These are phyloP conservation scores for Pseudocercospora fuligena DNA, from an alignment of 2,329 filamentous ascomycete species.

Conservation along the genomic window DNA sequence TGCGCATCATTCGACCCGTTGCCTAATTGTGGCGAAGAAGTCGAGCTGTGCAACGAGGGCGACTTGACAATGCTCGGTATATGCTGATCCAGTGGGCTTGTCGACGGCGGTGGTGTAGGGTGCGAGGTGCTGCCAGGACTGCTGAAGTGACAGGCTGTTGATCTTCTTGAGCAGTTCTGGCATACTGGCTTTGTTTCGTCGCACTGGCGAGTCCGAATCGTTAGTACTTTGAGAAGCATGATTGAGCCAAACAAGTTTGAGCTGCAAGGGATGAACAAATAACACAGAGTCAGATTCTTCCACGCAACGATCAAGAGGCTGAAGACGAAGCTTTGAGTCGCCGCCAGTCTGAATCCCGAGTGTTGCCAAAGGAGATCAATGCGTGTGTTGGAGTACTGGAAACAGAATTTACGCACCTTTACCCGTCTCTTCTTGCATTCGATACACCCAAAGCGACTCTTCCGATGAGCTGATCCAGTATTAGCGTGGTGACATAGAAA, in stretches of 20 bases:
- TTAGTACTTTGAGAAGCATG: conserved; percentile 14
- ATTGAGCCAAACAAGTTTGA: not conserved
- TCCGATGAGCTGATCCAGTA: conserved; percentile 23
- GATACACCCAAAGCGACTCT: conserved; percentile 25
- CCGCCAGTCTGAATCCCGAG: too few relatives aligned
- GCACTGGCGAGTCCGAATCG: conserved; percentile 23
- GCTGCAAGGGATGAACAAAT: not conserved
- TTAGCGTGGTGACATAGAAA: not conserved
- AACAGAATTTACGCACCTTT: conserved; percentile 19
- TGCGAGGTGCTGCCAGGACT: not conserved
- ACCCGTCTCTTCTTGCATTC: conserved; percentile 28
- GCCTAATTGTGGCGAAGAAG: not conserved
- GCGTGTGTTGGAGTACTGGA: not conserved
- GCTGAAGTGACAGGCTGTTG: conserved; percentile 23
- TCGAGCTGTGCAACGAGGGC: conserved; percentile 4
- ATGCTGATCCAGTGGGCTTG: conserved; percentile 1
- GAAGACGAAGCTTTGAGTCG: not conserved
- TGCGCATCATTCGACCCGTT: not conserved
- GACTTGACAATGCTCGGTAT: conserved; percentile 2
- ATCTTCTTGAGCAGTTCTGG: conserved; percentile 26
- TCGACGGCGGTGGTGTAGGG: not conserved
- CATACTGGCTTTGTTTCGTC: conserved; percentile 30
- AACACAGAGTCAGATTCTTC: not conserved
- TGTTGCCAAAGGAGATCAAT: not conserved
- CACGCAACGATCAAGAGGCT: not conserved